Evolutionary conservation across 768 basidiomycete species (phyloP).

Genomic region (Daedaleopsis nitida): DNA sequence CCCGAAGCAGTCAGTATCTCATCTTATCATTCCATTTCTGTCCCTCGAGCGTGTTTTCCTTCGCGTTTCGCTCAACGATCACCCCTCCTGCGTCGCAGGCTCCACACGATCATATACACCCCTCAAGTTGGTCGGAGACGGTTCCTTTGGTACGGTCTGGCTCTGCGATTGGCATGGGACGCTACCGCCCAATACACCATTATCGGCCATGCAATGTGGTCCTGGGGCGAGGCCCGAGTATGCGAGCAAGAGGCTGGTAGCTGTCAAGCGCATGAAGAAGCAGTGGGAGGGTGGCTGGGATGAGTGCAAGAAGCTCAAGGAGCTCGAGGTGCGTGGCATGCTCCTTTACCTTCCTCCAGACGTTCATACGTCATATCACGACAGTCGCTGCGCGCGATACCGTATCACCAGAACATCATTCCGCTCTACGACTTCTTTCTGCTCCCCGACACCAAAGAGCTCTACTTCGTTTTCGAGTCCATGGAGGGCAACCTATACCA

Average conservation of each 20-base stretch:
- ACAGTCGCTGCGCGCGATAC: conserved; percentile 92
- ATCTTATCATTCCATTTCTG: conserved; percentile 6
- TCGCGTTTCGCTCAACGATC: conserved; percentile 17
- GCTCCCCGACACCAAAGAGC: conserved; percentile 91
- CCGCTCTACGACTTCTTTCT: conserved; percentile 99
- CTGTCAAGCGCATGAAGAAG: conserved; percentile 98
- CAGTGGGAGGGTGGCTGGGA: conserved; percentile 98
- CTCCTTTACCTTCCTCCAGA: conserved; percentile 10
- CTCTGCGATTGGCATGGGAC: conserved; percentile 99
- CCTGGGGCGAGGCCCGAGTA: conserved; percentile 92
- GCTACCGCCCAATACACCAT: conserved; percentile 85
- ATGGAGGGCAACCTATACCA: conserved; percentile 99
- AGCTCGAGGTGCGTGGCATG: conserved; percentile 76
- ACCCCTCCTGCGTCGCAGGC: conserved; percentile 43
- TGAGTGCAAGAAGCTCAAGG: conserved; percentile 93
- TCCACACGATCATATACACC: conserved; percentile 90
- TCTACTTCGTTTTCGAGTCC: conserved; percentile 99
- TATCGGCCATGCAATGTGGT: conserved; percentile 96
- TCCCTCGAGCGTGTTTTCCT: conserved; percentile 4
- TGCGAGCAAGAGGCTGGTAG: conserved; percentile 91
- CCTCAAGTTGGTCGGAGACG: conserved; percentile 96
- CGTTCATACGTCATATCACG: conserved; percentile 19
- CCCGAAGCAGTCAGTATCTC: conserved; percentile 64
- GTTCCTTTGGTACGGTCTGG: conserved; percentile 98
- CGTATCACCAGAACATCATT: conserved; percentile 96